Evolutionary conservation across 2,329 filamentous ascomycete species (phyloP), one percentile per base, ranked within the genome.

Genomic region (Claviceps arundinis): DNA sequence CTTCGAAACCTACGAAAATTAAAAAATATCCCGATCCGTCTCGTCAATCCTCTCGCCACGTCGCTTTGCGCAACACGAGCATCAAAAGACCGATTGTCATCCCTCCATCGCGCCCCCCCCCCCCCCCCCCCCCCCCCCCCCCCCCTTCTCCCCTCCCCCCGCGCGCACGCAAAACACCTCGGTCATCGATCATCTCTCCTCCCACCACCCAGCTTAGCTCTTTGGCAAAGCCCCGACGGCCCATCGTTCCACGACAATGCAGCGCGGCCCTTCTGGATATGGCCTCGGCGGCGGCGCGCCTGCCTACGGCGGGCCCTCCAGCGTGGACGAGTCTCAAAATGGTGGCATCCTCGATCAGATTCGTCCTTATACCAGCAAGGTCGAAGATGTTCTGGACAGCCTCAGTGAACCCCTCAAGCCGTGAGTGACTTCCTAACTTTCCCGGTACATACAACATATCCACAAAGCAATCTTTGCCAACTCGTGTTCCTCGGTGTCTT

Each of bases 351-450:
- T 98, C 60, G 93, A 96, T 68, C 80, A 88, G 62, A 89, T 98
- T 65, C 80, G 93, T 58, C 82, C 89, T 68, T 90, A 97, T 71
- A 98, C 93, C 50, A 95, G 87, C 84, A 97, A 96, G 78, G 91
- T 98, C 59, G 93, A 98, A 73, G 93, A 98, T 67, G 73, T 87
- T 66, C 71, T 98, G 65, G 93, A 97, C 70, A 87, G 81, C 30
- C 60, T 89, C 64, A 85, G 89, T 63, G 91, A 95, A 65, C 93
- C 93, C 48, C 72, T 97, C 60, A 97, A 95, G 78, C 93, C 93
- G 86, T 98, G 63, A 69, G 68, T 69, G 50, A 50, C 54, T 22
- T 50, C 37, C 46, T 47, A 16, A 22, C 11, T 44, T 24, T 34
- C 19, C 4, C 9, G 30, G 30, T 34, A 34, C 30, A 34, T 34